Base-by-base conservation (phyloP, 225 moss, liverwort and hornwort species). In the Thuidium tamariscinum region DNA sequence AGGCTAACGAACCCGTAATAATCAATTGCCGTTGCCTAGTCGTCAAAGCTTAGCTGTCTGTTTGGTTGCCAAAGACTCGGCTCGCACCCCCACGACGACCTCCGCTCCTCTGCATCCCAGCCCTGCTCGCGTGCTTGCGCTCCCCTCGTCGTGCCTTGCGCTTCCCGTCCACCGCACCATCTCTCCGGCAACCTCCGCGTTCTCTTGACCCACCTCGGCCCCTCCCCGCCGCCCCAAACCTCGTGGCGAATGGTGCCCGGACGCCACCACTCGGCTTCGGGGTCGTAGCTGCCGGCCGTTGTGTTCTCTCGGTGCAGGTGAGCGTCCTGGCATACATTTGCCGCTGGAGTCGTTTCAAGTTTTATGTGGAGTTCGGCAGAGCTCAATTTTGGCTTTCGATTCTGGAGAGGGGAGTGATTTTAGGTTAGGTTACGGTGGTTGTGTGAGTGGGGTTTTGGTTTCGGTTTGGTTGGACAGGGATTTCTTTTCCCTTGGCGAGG, bases 11-110 rank as follows among this genome's bases (percentile, higher is more conserved):
- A n/a, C 25, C 20, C 19, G 49, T 29, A 36, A 74, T 36, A 74
- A 77, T 83, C 23, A 83, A 87, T n/a, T 83, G 83, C 88, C 41
- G 70, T 78, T 88, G 88, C 88, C 78, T n/a, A 83, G 83, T 88
- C 83, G 70, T 88, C 41, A 17, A 25, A 61, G 87, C 87, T 87
- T 59, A 87, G 87, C 87, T 83, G 87, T 82, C 87, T 67, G 69
- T 77, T 17, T 77, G 70, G 78, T 60, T 78, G 76, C 83, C 83
- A 52, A 83, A 70, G 87, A 87, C 87, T 87, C 69, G 51, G 87
- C 87, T 36, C 75, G 32, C 46, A 16, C 22, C 3, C 75, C 21
- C 41, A 51, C 76, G 57, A 66, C 56, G 74, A 42, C 73, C 63
- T 71, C 42, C 41, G 36, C 63, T 41, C 62, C 77, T 41, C 80